A percentile compares a stretch with the other conserved stretches of the same genome.
Evolutionary conservation across 164 flowering plant genomes (phyloP).

Genomic region (Magnolia changhungtana): DNA sequence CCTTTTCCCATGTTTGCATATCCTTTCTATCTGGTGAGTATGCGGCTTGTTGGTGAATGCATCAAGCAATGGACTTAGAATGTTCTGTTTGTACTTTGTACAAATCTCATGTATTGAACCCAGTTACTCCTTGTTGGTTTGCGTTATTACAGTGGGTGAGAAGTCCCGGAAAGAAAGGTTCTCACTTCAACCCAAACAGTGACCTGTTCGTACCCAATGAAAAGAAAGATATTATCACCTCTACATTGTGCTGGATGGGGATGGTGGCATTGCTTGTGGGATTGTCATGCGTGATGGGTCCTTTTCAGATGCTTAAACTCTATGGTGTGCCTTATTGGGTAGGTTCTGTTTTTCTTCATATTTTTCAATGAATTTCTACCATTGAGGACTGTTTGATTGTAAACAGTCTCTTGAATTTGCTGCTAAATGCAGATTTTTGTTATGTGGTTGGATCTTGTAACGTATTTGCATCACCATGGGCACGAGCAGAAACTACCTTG

Average conservation of each 20-base stretch:
- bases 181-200: slow-evolving; percentile 80
- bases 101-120: background rate
- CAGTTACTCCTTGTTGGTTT: background rate
- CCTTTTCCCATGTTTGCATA: slow-evolving; percentile 76
- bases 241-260: slow-evolving; percentile 73
- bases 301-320: slow-evolving; percentile 65
- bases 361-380: background rate
- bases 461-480: slow-evolving; percentile 65
- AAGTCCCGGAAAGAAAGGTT: slow-evolving; percentile 94
- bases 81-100: background rate
- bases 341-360: slow-evolving; percentile 7
- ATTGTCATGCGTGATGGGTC: slow-evolving; percentile 57
- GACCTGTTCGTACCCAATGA: slow-evolving; percentile 71
- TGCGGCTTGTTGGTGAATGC: background rate
- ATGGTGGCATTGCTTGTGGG: slow-evolving; percentile 71
- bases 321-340: slow-evolving; percentile 86
- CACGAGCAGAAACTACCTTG: slow-evolving; percentile 54
- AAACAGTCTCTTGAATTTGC: background rate
- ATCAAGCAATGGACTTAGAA: background rate
- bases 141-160: slow-evolving; percentile 56
- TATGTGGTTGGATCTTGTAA: slow-evolving; percentile 55
- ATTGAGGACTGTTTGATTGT: background rate
- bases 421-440: slow-evolving; percentile 40
- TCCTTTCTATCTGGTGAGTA: slow-evolving; percentile 66
- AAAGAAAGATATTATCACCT: slow-evolving; percentile 64